Percentiles rank a stretch among this genome's conserved stretches.
These are phyloP conservation scores for Phaeoacremonium minimum DNA, from an alignment of 2,329 filamentous ascomycete species.

Conservation along the genomic window DNA sequence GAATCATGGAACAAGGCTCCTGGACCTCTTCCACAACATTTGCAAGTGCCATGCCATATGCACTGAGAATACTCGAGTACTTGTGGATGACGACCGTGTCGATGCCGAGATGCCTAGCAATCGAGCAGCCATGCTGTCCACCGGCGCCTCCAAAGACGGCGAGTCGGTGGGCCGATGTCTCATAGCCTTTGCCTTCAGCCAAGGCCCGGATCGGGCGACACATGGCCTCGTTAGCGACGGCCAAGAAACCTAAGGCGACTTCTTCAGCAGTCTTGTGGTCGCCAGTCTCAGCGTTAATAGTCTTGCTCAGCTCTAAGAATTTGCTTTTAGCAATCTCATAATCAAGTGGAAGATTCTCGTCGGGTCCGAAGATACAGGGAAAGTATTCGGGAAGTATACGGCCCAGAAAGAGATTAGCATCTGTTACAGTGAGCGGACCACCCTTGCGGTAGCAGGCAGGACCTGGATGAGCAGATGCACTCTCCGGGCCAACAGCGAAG, in stretches of 20 bases:
- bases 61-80: constrained; percentile 4
- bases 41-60: constrained; percentile 5
- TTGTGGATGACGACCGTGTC: constrained; percentile 2
- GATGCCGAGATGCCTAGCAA: constrained; percentile 3
- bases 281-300: constrained; percentile 2
- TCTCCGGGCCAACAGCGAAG: constrained; percentile 4
- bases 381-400: constrained; percentile 4
- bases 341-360: constrained; percentile 2
- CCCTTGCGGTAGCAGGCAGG: too few relatives aligned
- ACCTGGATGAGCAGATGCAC: constrained; percentile 1
- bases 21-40: constrained; percentile 5
- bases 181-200: constrained; percentile 1
- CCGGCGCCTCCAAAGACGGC: constrained; percentile 38
- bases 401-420: constrained; percentile 3
- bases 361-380: constrained; percentile 3
- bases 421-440: constrained; percentile 5
- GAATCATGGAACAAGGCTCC: constrained; percentile 21
- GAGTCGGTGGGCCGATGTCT: constrained; percentile 57
- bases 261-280: constrained; percentile 1
- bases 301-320: constrained; percentile 1
- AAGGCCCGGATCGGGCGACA: constrained; percentile 4
- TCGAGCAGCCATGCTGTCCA: constrained; percentile 4
- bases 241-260: constrained; percentile 4
- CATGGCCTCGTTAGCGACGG: constrained; percentile 5
- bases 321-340: not conserved